These are phyloP conservation scores for Strigomonas galati DNA, from an alignment of 208 protist species.

Conservation along the genomic window DNA sequence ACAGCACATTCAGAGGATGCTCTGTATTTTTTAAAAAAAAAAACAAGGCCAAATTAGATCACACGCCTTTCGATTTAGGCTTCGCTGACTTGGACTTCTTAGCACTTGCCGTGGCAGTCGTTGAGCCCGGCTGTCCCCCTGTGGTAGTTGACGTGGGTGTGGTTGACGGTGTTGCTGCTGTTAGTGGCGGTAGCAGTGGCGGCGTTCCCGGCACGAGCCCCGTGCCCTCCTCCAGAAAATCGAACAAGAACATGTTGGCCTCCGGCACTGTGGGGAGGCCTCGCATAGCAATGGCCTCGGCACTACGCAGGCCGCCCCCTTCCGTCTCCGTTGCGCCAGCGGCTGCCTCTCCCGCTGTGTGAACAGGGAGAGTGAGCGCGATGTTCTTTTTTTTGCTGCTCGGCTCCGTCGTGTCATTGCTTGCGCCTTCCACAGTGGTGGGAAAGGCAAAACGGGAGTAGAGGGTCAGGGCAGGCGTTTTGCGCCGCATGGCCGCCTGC, in stretches of 20 bases:
- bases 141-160: background rate
- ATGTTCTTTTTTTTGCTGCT: background rate
- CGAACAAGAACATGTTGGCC: constrained; percentile 42
- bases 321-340: background rate
- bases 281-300: constrained; percentile 19
- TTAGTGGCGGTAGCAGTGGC: no score
- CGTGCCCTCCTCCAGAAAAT: constrained; percentile 13
- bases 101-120: no score
- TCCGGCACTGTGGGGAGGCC: constrained; percentile 29
- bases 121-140: no score
- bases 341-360: background rate
- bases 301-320: constrained; percentile 8
- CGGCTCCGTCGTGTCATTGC: background rate
- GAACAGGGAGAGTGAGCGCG: background rate
- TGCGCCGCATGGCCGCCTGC: no score
- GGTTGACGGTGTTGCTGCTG: background rate
- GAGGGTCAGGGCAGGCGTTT: no score
- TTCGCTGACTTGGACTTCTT: no score
- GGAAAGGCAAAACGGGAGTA: background rate
- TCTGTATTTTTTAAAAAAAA: background rate
- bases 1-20: background rate
- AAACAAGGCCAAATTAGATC: no score
- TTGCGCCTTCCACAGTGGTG: background rate
- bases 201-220: no score
- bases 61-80: no score